Evolutionary conservation across 768 basidiomycete species (phyloP).

Genomic region (Boletus sp.): DNA sequence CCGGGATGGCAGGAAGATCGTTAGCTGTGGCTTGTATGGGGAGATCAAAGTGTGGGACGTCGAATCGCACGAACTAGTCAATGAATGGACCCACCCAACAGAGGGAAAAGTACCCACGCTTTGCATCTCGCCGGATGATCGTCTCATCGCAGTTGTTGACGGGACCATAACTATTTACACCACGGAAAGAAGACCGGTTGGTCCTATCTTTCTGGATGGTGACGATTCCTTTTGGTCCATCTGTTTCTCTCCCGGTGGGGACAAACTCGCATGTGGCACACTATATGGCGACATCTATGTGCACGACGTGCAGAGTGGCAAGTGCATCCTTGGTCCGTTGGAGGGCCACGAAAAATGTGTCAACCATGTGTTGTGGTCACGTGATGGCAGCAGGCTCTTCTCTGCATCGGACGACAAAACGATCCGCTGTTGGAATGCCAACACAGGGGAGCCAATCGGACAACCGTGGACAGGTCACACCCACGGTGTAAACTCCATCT

Average conservation of each 20-base stretch:
- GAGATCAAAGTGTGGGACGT: not conserved
- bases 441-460: not conserved
- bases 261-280: not conserved
- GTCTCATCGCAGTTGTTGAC: not conserved
- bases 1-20: not conserved
- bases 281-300: not conserved
- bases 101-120: too few relatives aligned
- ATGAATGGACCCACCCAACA: not conserved
- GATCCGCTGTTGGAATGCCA: conserved; percentile 7
- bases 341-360: not conserved
- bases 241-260: not conserved
- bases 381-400: conserved; percentile 10
- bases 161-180: not conserved
- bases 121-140: conserved; percentile 2
- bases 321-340: not conserved
- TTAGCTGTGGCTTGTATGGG: not conserved
- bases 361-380: not conserved
- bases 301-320: not conserved
- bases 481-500: not conserved
- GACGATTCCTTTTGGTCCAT: not conserved
- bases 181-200: not conserved
- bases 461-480: conserved; percentile 22
- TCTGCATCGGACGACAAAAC: not conserved
- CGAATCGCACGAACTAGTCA: not conserved
- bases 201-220: too few relatives aligned